Base-by-base conservation (phyloP, 192 early-diverging fungal species). In the Coemansia guatemalensis region DNA sequence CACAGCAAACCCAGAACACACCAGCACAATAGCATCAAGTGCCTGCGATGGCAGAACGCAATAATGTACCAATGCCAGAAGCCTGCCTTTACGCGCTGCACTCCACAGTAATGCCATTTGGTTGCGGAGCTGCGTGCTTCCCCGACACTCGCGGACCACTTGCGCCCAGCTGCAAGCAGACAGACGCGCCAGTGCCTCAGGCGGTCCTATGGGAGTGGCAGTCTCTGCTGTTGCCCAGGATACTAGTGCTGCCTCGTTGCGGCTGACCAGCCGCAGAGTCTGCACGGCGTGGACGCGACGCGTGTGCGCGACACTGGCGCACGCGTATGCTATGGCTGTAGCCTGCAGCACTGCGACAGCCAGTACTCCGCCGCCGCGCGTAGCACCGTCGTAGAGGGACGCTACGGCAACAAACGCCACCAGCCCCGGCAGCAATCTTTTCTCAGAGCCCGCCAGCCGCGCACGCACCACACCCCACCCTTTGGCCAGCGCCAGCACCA, bases 381-480 rank as follows among this genome's bases (percentile, higher is more conserved):
- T 78, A 0, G 70, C 75, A 2, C 75, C 75, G 53, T 78, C 75
- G 27, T 78, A 78, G 1, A 78, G 63, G 32, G 70, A 66, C 8
- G 70, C 75, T 0, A 78, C 67, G 33, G 59, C 63, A 1, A 69
- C 54, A 22, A 78, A 78, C 11, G 65, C 69, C 0, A 78, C 70
- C n/a, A 78, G 35, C 0, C 70, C 75, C 6, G 70, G 67, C 18
- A 78, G 67, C 50, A 73, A 54, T 23, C 75, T 57, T 60, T 78
- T 78, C 56, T 78, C 75, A 9, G 66, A 23, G 9, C 75, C 75
- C 0, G 69, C 75, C 55, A 78, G 67, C 22, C 69, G 48, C 24
- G 70, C 62, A 4, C 75, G 58, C 27, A 78, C 75, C 0, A 78
- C 70, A 47, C 75, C 75, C 75, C 75, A 78, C 32, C 75, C 75